Conservation (phyloP, 176 grass and related monocot species). For the Rhynchospora breviuscula region DNA sequence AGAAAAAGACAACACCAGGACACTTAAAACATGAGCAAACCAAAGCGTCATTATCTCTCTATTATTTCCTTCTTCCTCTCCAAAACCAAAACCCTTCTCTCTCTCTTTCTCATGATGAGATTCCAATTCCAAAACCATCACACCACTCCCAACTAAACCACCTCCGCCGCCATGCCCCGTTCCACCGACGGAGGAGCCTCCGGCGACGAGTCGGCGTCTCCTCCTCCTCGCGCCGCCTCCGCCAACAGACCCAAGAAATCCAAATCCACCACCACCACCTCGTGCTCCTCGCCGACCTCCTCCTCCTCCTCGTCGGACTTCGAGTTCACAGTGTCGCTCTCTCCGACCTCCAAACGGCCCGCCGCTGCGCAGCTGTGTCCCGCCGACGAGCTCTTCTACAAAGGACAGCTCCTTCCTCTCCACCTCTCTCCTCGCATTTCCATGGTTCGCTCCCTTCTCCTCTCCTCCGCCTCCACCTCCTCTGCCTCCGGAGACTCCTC, state of each 20-base stretch:
- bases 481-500: slow-evolving; percentile 49
- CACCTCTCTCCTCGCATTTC: slow-evolving; percentile 89
- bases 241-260: neutral
- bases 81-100: neutral
- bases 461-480: slow-evolving; percentile 63
- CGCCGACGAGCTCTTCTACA: slow-evolving; percentile 96
- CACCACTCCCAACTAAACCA: neutral
- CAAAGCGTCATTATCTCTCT: slow-evolving; percentile 3
- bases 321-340: slow-evolving; percentile 88
- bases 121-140: neutral
- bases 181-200: neutral
- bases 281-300: slow-evolving; percentile 63
- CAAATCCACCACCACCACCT: neutral
- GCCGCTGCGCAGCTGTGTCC: slow-evolving; percentile 72
- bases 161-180: neutral
- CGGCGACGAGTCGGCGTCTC: neutral
- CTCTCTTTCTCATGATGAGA: slow-evolving; percentile 7
- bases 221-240: slow-evolving; percentile 18
- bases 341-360: slow-evolving; percentile 67
- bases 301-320: slow-evolving; percentile 94
- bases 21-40: neutral
- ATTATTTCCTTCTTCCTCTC: neutral
- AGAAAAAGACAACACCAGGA: neutral
- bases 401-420: slow-evolving; percentile 93
- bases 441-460: slow-evolving; percentile 93